Conservation (phyloP, 2,329 filamentous ascomycete species). For the Pseudogymnoascus sp. region DNA sequence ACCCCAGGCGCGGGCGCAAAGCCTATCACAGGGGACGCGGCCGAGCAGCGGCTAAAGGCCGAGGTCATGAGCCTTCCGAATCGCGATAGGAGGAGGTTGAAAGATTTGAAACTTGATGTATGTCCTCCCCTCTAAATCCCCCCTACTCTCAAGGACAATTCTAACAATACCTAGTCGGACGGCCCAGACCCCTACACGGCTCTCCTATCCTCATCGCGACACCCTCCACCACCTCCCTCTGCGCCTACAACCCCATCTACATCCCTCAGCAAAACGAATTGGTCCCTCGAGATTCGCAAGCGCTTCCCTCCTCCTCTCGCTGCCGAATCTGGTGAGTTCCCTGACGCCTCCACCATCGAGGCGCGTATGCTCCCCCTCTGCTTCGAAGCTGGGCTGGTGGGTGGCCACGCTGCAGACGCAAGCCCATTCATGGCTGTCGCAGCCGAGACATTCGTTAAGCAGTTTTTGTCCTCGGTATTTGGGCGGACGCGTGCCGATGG, state of each 20-base stretch:
- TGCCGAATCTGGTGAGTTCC: constrained; percentile 62
- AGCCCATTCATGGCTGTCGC: constrained; percentile 58
- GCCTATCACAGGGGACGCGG: constrained; percentile 57
- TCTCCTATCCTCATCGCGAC: constrained; percentile 14
- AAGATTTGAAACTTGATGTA: constrained; percentile 56
- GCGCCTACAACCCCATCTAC: background rate
- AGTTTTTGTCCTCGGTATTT: constrained; percentile 56
- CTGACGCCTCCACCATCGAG: constrained; percentile 56
- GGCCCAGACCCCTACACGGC: constrained; percentile 26
- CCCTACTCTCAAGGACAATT: background rate
- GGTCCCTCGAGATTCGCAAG: constrained; percentile 61
- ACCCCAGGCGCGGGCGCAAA: constrained; percentile 50
- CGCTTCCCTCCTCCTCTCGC: constrained; percentile 57
- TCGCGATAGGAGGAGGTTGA: constrained; percentile 58
- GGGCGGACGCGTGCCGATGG: constrained; percentile 59
- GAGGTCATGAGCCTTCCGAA: constrained; percentile 66
- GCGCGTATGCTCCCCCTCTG: constrained; percentile 61
- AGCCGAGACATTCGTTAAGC: constrained; percentile 61
- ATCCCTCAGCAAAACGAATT: constrained; percentile 38
- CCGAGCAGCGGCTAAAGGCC: constrained; percentile 58
- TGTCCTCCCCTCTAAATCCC: constrained; percentile 22
- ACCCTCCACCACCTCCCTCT: background rate
- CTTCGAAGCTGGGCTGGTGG: constrained; percentile 56
- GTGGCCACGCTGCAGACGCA: constrained; percentile 52
- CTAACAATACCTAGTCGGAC: constrained; percentile 23